Conservation (phyloP, 2,329 filamentous ascomycete genomes). For the Chaetomium olivaceum region DNA sequence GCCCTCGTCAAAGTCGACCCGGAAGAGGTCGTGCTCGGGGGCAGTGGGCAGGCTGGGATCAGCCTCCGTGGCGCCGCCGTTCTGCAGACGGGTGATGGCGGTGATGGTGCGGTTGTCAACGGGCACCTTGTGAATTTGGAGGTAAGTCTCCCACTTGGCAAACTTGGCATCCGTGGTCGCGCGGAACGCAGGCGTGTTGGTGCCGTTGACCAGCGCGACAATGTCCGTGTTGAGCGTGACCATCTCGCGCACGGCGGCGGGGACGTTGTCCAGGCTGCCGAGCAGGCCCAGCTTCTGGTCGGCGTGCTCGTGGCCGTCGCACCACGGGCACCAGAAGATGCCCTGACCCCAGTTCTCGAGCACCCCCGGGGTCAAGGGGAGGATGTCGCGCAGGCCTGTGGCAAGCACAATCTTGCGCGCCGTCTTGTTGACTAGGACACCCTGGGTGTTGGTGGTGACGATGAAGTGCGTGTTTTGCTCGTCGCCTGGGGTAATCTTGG, state of each 20-base stretch:
- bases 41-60: constrained; percentile 47
- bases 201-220: constrained; percentile 61
- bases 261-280: constrained; percentile 45
- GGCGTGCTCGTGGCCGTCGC: constrained; percentile 62
- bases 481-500: constrained; percentile 42
- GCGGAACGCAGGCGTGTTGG: constrained; percentile 49
- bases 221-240: constrained; percentile 57
- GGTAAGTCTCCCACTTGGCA: constrained; percentile 51
- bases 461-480: constrained; percentile 48
- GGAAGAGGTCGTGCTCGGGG: constrained; percentile 57
- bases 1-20: constrained; percentile 53
- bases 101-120: constrained; percentile 59
- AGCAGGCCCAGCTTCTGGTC: constrained; percentile 60
- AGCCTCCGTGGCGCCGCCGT: constrained; percentile 40
- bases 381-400: constrained; percentile 56
- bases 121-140: constrained; percentile 51
- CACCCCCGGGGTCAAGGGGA: constrained; percentile 57
- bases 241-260: constrained; percentile 52
- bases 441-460: constrained; percentile 40
- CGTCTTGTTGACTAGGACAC: constrained; percentile 39
- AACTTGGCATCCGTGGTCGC: constrained; percentile 42
- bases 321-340: constrained; percentile 66
- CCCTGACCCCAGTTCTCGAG: constrained; percentile 58
- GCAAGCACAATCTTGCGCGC: constrained; percentile 58
- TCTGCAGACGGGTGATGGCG: constrained; percentile 48